Evolutionary conservation across 225 moss, liverwort and hornwort species (phyloP), one percentile per base, ranked within the genome.

Genomic region (Thuidium tamariscinum): DNA sequence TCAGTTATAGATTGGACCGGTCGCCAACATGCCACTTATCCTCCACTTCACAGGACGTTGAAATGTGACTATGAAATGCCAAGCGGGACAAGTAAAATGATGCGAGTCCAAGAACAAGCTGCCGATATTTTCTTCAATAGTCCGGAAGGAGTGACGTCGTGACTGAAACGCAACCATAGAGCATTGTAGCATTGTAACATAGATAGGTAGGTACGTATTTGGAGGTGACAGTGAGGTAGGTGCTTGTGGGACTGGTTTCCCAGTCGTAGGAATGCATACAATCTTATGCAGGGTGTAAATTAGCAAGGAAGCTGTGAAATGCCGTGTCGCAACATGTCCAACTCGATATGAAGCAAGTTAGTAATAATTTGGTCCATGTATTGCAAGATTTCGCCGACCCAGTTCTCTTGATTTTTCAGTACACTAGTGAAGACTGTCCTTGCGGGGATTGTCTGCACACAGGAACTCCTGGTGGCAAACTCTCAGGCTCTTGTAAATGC

Each of bases 1-100:
- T 52, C 93, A 87, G 80, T 74, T 91, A 80, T 93, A 90, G 70
- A 77, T 44, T 64, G 69, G n/a, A 70, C 56, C 39, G n/a, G n/a
- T n/a, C n/a, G 46, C 46, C 54, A 54, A 54, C 55, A 81, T 70
- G 83, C 51, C 30, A 49, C 26, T n/a, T 66, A 81, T 56, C 42
- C 55, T 62, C 66, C 79, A 83, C 73, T 65, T 74, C 37, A 32
- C 61, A 51, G 55, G 55, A 48, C 22, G 26, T 68, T 46, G 34
- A 56, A 69, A 62, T 34, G 62, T 26, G 69, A 46, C 48, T 54
- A 54, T 32, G 80, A 64, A 80, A 80, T 83, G 56, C 39, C 21
- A 83, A 82, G 34, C 56, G 55, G 46, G 37, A 81, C 17, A 37
- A 68, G 80, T 36, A 51, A 13, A 29, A 25, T 70, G 84, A 63